These are phyloP conservation scores for Senna siamea DNA, from an alignment of 306 rosid species.

Conservation along the genomic window DNA sequence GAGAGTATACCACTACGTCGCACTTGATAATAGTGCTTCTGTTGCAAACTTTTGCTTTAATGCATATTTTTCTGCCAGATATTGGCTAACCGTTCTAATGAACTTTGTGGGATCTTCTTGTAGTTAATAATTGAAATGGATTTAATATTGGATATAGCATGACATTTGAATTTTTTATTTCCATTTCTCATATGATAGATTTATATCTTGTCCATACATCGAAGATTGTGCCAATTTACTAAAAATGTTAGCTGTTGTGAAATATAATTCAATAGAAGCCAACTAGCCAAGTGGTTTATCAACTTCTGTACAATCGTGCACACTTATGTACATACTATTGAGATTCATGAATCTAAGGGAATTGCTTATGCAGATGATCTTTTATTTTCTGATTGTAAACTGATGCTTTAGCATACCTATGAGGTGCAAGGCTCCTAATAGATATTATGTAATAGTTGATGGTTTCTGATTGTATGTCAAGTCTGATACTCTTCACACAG, in stretches of 20 bases:
- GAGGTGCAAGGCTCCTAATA: not conserved
- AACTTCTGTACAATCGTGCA: not conserved
- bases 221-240: conserved; percentile 15
- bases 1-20: conserved; percentile 32
- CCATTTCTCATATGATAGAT: not conserved
- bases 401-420: not conserved
- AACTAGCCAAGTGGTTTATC: not conserved
- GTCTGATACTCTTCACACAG: not conserved
- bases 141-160: conserved; percentile 33
- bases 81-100: conserved; percentile 41
- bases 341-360: conserved; percentile 8
- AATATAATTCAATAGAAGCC: conserved; percentile 12
- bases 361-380: conserved; percentile 10
- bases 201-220: not conserved
- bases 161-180: not conserved
- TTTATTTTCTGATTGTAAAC: not conserved
- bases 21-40: conserved; percentile 20
- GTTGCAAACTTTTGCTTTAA: conserved; percentile 39
- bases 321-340: not conserved
- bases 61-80: conserved; percentile 43
- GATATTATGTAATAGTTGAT: conserved; percentile 5
- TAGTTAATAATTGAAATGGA: conserved; percentile 43
- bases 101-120: conserved; percentile 34
- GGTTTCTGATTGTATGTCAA: conserved; percentile 3
- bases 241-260: not conserved